phyloP scores from a whole-genome alignment of 2,329 filamentous ascomycete species.

The Xylariales sp. region DNA sequence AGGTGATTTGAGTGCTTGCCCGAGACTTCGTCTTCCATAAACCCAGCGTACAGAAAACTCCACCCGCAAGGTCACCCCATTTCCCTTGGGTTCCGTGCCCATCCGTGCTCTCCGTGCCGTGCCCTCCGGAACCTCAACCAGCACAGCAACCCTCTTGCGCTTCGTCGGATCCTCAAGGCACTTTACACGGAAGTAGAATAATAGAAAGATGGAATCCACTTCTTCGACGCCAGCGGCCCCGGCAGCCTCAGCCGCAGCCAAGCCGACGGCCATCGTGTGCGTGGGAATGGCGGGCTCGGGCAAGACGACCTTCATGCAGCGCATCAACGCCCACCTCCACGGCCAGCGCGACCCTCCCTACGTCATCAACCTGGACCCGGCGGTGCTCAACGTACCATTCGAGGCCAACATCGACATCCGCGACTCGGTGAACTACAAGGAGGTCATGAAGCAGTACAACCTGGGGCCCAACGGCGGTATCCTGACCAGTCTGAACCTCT shows the following conservation, averaged over 20 bases:
- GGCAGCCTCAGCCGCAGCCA: slow-evolving; percentile 16
- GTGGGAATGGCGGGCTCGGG: slow-evolving; percentile 98
- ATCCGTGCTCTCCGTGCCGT: too few relatives aligned
- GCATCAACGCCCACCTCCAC: slow-evolving; percentile 92
- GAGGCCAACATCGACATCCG: slow-evolving; percentile 98
- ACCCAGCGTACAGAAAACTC: too few relatives aligned
- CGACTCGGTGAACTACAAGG: slow-evolving; percentile 98
- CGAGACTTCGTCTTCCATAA: too few relatives aligned
- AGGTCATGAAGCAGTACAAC: slow-evolving; percentile 99
- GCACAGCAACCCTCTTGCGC: too few relatives aligned
- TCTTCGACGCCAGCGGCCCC: slow-evolving; percentile 10
- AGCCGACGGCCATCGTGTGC: slow-evolving; percentile 80
- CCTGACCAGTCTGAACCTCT: slow-evolving; percentile 90
- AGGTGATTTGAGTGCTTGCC: too few relatives aligned
- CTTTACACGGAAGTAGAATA: too few relatives aligned
- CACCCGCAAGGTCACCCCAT: too few relatives aligned
- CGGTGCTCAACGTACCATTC: slow-evolving; percentile 88
- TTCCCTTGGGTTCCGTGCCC: too few relatives aligned
- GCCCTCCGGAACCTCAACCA: too few relatives aligned
- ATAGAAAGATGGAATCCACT: too few relatives aligned
- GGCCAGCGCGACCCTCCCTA: slow-evolving; percentile 78
- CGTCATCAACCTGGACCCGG: slow-evolving; percentile 94
- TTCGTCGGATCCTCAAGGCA: too few relatives aligned
- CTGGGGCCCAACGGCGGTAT: slow-evolving; percentile 96
- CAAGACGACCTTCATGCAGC: slow-evolving; percentile 99